A percentile compares a stretch with the other conserved stretches of the same genome.
Evolutionary conservation across 805 yeast genomes (phyloP).

Genomic region (Saccharomyces eubayanus): DNA sequence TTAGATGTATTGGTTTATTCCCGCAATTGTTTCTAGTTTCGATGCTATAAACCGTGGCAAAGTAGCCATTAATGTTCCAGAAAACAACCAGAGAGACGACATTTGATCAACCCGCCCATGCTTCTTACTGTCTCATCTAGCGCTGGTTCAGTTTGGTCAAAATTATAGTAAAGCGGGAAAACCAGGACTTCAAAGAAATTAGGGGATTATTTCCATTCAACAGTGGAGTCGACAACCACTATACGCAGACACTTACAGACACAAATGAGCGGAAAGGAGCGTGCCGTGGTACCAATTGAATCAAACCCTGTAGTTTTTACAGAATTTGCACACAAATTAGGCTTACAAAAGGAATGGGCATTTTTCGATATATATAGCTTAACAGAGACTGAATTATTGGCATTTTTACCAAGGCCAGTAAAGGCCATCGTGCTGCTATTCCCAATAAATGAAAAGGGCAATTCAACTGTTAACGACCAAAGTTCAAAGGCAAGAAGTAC

Average conservation of each 20-base stretch:
- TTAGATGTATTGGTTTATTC: neutral
- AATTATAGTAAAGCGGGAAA: neutral
- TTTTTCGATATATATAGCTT: constrained; percentile 81
- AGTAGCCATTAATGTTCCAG: neutral
- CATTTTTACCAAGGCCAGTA: constrained; percentile 75
- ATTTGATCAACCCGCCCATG: neutral
- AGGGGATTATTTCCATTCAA: neutral
- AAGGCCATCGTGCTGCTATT: constrained; percentile 70
- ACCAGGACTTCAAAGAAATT: neutral
- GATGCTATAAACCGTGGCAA: neutral
- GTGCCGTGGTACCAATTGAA: constrained; percentile 74
- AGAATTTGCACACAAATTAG: constrained; percentile 56
- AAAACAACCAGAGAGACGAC: neutral
- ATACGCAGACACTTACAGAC: neutral
- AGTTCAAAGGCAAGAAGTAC: neutral
- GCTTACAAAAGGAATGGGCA: constrained; percentile 48
- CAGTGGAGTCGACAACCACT: neutral
- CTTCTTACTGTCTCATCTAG: neutral
- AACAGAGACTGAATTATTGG: constrained; percentile 72
- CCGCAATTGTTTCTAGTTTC: neutral
- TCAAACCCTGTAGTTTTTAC: constrained; percentile 83
- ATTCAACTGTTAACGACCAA: neutral
- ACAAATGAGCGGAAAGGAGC: constrained; percentile 8
- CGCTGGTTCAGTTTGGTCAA: neutral
- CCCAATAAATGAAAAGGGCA: constrained; percentile 51